These are phyloP conservation scores for Atalantia buxifolia DNA, from an alignment of 345 rosid genomes.

Conservation along the genomic window DNA sequence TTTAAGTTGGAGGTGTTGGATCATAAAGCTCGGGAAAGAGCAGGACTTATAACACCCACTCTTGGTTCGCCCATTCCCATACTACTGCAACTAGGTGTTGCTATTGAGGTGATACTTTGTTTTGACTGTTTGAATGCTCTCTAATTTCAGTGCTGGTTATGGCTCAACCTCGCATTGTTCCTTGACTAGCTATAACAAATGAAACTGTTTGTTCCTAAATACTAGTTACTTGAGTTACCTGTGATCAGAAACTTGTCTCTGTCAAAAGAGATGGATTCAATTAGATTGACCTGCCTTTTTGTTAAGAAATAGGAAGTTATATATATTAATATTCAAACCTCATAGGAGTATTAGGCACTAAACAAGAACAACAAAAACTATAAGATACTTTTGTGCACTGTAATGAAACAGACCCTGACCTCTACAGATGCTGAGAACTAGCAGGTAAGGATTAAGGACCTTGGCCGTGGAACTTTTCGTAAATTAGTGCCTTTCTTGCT, in stretches of 20 bases:
- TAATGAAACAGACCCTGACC: no score
- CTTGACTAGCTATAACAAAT: background rate
- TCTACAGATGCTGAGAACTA: no score
- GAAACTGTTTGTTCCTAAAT: background rate
- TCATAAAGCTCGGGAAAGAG: slow-evolving; percentile 97
- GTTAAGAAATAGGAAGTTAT: no score
- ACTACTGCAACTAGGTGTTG: slow-evolving; percentile 80
- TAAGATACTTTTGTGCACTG: no score
- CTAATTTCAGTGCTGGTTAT: background rate
- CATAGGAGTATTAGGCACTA: no score
- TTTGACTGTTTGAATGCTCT: slow-evolving; percentile 17
- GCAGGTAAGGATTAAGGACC: background rate
- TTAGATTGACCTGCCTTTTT: background rate
- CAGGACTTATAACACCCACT: slow-evolving; percentile 82
- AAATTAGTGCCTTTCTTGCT: background rate
- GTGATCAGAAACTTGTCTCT: no score
- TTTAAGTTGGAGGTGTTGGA: slow-evolving; percentile 95
- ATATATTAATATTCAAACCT: no score
- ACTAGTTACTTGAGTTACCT: background rate
- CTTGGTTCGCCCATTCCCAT: slow-evolving; percentile 84
- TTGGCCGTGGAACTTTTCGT: background rate
- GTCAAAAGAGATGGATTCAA: no score
- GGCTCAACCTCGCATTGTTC: background rate
- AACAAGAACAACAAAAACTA: no score
- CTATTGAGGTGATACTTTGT: slow-evolving; percentile 60